phyloP scores from a whole-genome alignment of 1,139 yeast species.

The Pichia sp. region DNA sequence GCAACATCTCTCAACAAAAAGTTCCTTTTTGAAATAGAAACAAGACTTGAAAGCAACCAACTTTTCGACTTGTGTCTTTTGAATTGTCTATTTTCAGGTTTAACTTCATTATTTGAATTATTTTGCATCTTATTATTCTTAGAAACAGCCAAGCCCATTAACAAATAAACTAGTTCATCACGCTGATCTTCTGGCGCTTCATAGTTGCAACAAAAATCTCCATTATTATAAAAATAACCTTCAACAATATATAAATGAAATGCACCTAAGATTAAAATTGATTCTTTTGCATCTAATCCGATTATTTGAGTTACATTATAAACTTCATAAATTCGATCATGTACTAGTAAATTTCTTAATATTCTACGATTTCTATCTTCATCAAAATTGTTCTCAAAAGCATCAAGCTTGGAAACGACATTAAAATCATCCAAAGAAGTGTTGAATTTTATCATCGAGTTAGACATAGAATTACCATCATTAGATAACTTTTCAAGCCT shows the following conservation, averaged over 20 bases:
- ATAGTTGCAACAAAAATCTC: conserved; percentile 57
- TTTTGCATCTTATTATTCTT: no score
- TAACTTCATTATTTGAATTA: no score
- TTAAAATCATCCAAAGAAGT: conserved; percentile 4
- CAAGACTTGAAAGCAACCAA: conserved; percentile 34
- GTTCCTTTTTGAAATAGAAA: conserved; percentile 64
- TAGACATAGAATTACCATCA: no score
- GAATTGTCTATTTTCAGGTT: conserved; percentile 30
- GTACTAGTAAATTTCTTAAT: conserved; percentile 56
- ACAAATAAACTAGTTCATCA: conserved; percentile 61
- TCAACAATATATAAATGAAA: conserved; percentile 61
- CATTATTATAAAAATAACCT: conserved; percentile 51
- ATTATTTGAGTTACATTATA: conserved; percentile 71
- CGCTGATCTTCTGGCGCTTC: conserved; percentile 57
- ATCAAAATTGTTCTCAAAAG: conserved; percentile 40
- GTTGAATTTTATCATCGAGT: background rate
- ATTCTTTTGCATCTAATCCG: conserved; percentile 69
- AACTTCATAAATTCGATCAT: conserved; percentile 65
- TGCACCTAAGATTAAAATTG: conserved; percentile 63
- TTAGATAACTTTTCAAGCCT: background rate
- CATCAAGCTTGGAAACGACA: conserved; percentile 26
- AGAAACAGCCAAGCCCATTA: conserved; percentile 35
- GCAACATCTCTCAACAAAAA: conserved; percentile 75
- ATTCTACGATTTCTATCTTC: conserved; percentile 74
- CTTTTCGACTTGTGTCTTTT: conserved; percentile 17